Conservation (phyloP, 129 eudicot genomes). For the Saposhnikovia divaricata region DNA sequence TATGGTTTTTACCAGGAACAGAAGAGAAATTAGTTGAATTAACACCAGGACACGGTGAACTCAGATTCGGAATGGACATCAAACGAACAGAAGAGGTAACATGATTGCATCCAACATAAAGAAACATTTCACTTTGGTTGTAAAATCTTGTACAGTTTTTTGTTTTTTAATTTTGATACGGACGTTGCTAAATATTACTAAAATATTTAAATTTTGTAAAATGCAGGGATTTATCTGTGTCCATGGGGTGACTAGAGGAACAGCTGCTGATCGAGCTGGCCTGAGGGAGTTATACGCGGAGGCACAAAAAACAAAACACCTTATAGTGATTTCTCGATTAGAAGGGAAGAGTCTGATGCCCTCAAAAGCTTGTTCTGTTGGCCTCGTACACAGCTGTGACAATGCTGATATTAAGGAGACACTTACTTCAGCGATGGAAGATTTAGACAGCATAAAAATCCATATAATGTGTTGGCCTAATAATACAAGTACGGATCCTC, state of each 20-base stretch:
- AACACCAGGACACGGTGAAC: slow-evolving; percentile 32
- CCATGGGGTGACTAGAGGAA: slow-evolving; percentile 33
- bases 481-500: neutral
- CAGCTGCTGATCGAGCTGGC: slow-evolving; percentile 61
- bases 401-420: slow-evolving; percentile 40
- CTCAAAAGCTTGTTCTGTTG: slow-evolving; percentile 34
- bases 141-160: neutral
- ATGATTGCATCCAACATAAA: no score
- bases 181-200: neutral
- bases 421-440: slow-evolving; percentile 41
- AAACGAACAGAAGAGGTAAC: slow-evolving; percentile 53
- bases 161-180: neutral
- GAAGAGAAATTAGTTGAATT: slow-evolving; percentile 35
- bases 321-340: slow-evolving; percentile 41
- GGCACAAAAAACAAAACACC: slow-evolving; percentile 28
- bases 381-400: slow-evolving; percentile 46
- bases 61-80: slow-evolving; percentile 49
- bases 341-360: slow-evolving; percentile 59
- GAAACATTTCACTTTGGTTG: neutral
- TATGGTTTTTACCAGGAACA: slow-evolving; percentile 59
- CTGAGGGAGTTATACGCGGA: slow-evolving; percentile 31
- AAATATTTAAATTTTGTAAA: neutral
- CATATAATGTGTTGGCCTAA: slow-evolving; percentile 57
- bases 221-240: slow-evolving; percentile 50
- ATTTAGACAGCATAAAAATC: slow-evolving; percentile 28